Percentiles rank a stretch among this genome's conserved stretches.
These are phyloP conservation scores for Citrus maxima DNA, from an alignment of 345 rosid genomes.

Conservation along the genomic window DNA sequence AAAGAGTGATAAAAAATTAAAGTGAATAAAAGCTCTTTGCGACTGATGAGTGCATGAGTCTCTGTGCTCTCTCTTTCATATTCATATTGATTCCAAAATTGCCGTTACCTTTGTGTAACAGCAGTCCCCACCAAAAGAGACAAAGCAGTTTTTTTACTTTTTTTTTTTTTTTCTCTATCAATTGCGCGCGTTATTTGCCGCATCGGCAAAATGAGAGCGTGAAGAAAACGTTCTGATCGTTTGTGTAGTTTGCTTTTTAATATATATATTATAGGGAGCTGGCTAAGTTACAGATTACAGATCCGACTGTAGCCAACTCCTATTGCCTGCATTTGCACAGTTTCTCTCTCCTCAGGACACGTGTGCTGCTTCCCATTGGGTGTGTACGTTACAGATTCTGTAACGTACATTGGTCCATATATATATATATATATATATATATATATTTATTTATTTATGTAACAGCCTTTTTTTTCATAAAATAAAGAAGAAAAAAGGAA, in stretches of 20 bases:
- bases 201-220: background rate
- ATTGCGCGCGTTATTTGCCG: constrained; percentile 2
- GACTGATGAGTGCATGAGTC: background rate
- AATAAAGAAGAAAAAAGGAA: too few species aligned
- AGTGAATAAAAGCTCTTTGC: background rate
- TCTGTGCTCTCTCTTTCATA: background rate
- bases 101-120: constrained; percentile 4
- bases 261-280: too few species aligned
- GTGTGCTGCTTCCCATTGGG: too few species aligned
- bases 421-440: too few species aligned
- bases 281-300: too few species aligned
- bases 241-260: background rate
- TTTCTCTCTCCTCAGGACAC: too few species aligned
- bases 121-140: constrained; percentile 19
- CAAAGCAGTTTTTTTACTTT: background rate
- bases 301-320: too few species aligned
- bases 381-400: too few species aligned
- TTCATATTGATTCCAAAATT: background rate
- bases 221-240: background rate
- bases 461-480: too few species aligned
- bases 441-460: too few species aligned
- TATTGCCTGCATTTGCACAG: too few species aligned
- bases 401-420: too few species aligned
- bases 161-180: background rate
- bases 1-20: constrained; percentile 5